A percentile compares a stretch with the other conserved stretches of the same genome.
These are phyloP conservation scores for Aurantiochytrium sp. DNA, from an alignment of 108 stramenopile species.

Conservation along the genomic window DNA sequence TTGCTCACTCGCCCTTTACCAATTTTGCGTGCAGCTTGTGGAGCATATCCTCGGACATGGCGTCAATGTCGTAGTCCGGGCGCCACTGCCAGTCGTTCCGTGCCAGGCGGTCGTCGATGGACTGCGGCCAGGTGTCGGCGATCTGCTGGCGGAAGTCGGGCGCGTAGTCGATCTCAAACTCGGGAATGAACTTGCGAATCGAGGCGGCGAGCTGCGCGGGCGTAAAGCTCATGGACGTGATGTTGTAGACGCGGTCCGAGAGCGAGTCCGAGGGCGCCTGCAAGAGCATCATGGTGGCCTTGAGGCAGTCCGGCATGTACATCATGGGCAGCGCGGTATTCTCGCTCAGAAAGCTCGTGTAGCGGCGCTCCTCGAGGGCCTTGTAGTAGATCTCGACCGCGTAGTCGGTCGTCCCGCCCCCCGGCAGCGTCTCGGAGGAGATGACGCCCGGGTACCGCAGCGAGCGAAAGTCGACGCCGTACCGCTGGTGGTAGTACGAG, in stretches of 20 bases:
- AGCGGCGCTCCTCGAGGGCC: not conserved
- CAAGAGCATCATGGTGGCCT: conserved; percentile 36
- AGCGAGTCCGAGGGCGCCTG: not conserved
- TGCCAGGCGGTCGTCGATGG: conserved; percentile 33
- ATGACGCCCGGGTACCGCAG: conserved; percentile 46
- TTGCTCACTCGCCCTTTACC: not conserved
- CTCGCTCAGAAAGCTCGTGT: conserved; percentile 34
- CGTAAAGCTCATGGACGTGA: conserved; percentile 31
- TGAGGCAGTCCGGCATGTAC: conserved; percentile 44
- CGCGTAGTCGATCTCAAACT: conserved; percentile 33
- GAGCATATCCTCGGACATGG: conserved; percentile 46
- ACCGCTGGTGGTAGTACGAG: conserved; percentile 37
- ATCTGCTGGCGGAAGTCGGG: conserved; percentile 41
- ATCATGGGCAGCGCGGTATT: conserved; percentile 45
- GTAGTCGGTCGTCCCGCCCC: conserved; percentile 44
- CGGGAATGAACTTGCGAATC: conserved; percentile 33
- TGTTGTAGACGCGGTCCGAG: conserved; percentile 38
- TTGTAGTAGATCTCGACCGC: conserved; percentile 42
- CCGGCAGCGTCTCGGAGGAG: conserved; percentile 21
- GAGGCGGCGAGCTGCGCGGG: conserved; percentile 32
- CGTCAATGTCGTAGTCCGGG: conserved; percentile 40
- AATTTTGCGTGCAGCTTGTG: not conserved
- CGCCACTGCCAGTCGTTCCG: conserved; percentile 40
- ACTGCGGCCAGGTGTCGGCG: conserved; percentile 43
- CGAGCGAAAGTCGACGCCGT: conserved; percentile 41